Evolutionary conservation across 2,329 filamentous ascomycete species (phyloP).

Genomic region (Cyanodermella asteris): DNA sequence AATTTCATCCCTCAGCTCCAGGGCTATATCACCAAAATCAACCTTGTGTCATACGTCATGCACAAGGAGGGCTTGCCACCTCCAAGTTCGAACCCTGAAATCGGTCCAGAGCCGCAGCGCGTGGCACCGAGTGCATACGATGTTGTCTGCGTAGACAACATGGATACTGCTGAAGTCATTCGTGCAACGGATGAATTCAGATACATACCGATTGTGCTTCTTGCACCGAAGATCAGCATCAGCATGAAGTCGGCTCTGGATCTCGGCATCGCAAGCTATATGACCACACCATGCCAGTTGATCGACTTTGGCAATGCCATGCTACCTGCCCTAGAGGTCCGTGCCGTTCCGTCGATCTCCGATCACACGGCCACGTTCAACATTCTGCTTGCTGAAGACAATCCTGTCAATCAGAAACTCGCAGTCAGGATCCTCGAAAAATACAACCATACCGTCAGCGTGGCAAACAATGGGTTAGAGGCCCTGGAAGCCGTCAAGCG

Average conservation of each 20-base stretch:
- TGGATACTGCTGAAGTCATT: slow-evolving; percentile 68
- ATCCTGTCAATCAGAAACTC: slow-evolving; percentile 86
- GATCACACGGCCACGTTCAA: slow-evolving; percentile 92
- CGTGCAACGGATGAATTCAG: slow-evolving; percentile 87
- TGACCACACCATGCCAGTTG: slow-evolving; percentile 86
- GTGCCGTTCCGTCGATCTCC: slow-evolving; percentile 72
- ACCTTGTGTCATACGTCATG: slow-evolving; percentile 67
- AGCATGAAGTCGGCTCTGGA: slow-evolving; percentile 85
- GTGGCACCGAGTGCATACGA: slow-evolving; percentile 52
- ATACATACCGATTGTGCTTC: slow-evolving; percentile 83
- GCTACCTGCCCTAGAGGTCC: slow-evolving; percentile 82
- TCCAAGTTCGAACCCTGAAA: slow-evolving; percentile 28
- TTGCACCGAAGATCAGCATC: slow-evolving; percentile 75
- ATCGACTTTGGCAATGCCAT: slow-evolving; percentile 93
- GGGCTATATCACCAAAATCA: slow-evolving; percentile 55
- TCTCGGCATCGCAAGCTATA: slow-evolving; percentile 93
- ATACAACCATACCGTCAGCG: slow-evolving; percentile 78
- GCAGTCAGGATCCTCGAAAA: slow-evolving; percentile 95
- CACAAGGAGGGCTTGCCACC: slow-evolving; percentile 48
- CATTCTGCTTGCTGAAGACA: slow-evolving; percentile 88
- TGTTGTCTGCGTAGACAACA: slow-evolving; percentile 86
- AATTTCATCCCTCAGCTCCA: slow-evolving; percentile 55
- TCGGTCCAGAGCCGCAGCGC: slow-evolving; percentile 23
- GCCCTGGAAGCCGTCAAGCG: slow-evolving; percentile 81
- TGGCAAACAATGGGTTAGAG: slow-evolving; percentile 86